Percentiles rank a stretch among this genome's conserved stretches.
phyloP scores from a whole-genome alignment of 2,329 filamentous ascomycete genomes.

The Geoglossum cookeanum region DNA sequence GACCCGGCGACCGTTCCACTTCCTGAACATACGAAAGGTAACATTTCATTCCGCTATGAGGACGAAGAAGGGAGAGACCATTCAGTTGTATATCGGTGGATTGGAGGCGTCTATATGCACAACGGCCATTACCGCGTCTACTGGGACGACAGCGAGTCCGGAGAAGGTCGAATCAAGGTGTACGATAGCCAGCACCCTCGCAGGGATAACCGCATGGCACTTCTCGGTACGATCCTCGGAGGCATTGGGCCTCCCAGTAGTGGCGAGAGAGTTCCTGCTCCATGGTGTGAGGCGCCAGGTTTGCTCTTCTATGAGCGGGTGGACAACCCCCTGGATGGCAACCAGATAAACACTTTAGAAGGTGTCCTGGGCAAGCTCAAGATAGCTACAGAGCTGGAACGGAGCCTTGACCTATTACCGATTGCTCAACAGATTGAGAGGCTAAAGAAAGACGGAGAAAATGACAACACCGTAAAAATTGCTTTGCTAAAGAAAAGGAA shows the following conservation, averaged over 20 bases:
- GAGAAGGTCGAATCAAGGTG: background rate
- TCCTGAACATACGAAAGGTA: background rate
- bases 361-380: background rate
- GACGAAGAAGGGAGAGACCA: background rate
- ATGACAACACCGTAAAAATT: too few species aligned
- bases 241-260: background rate
- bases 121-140: background rate
- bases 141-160: background rate
- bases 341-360: background rate
- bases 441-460: too few species aligned
- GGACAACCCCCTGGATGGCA: background rate
- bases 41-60: background rate
- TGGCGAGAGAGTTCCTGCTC: background rate
- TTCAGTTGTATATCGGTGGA: background rate
- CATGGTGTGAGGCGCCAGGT: background rate
- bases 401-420: background rate
- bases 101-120: background rate
- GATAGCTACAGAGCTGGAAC: background rate
- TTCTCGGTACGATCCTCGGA: background rate
- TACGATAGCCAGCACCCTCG: background rate
- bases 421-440: background rate
- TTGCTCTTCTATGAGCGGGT: slow-evolving; percentile 1
- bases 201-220: too few species aligned
- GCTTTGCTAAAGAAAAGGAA: too few species aligned
- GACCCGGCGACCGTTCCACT: background rate